A percentile compares a stretch with the other conserved stretches of the same genome.
Conservation (phyloP, 2,329 filamentous ascomycete species). For the Zelopaecilomyces penicillatus region DNA sequence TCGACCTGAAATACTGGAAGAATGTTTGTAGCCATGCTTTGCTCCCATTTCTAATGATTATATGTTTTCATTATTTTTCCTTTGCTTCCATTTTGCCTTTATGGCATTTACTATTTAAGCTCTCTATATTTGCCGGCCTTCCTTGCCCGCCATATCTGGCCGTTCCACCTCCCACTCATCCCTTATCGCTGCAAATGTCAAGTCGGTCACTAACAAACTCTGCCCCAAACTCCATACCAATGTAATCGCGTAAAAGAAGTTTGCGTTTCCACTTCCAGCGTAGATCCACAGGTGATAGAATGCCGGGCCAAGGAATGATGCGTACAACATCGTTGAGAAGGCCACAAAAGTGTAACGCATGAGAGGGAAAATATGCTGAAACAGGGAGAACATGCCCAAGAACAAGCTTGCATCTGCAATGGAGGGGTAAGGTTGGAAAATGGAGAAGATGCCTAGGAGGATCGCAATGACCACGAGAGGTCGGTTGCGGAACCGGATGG, state of each 20-base stretch:
- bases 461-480: constrained; percentile 78
- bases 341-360: constrained; percentile 92
- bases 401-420: constrained; percentile 85
- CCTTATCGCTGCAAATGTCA: constrained; percentile 77
- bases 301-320: constrained; percentile 79
- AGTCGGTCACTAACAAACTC: constrained; percentile 77
- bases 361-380: constrained; percentile 84
- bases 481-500: constrained; percentile 72
- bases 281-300: constrained; percentile 99
- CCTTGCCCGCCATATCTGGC: constrained; percentile 82
- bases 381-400: constrained; percentile 72
- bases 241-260: constrained; percentile 99
- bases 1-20: no score
- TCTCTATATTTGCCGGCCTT: constrained; percentile 69
- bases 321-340: constrained; percentile 75
- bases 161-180: constrained; percentile 93
- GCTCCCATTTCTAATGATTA: no score
- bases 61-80: no score
- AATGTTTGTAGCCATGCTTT: no score
- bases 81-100: no score
- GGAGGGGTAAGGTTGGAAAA: constrained; percentile 96
- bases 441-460: constrained; percentile 81
- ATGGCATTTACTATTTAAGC: no score
- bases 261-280: constrained; percentile 93
- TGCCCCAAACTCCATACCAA: constrained; percentile 94